Base-by-base conservation (phyloP, 192 early-diverging fungal species). In the Linnemannia schmuckeri region DNA sequence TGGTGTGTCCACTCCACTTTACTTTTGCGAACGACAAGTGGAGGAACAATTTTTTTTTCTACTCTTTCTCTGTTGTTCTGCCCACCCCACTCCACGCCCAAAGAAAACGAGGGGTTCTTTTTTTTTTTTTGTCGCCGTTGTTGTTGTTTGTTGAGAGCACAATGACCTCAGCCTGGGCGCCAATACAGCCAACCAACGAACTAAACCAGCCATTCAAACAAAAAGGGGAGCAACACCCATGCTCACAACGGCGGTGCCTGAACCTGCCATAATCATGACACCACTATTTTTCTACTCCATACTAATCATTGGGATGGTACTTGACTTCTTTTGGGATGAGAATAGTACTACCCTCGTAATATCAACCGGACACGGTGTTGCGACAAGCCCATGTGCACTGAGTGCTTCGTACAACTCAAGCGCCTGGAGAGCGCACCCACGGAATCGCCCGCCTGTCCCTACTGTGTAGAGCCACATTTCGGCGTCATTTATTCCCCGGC, bases 371-470 rank as follows among this genome's bases (percentile, higher is more conserved):
- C 97, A 24, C 89, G 95, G 41, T 99, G 97, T 89, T 99, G 97
- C 90, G 95, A 96, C 85, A 95, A 98, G 82, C 97, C 97, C 12
- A 96, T 99, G 76, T 99, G 97, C 90, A 97, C 97, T 17, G 97
- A 99, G 80, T 99, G 97, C 85, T 99, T 99, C 92, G 95, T 98
- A 61, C 97, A 99, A 91, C 96, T 99, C 74, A 96, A 97, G 83
- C 94, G 97, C 42, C 93, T 96, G 63, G 92, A 92, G 61, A 83
- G 71, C 82, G 96, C 96, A 74, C 91, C 91, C 24, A 90, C 87
- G 35, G 88, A 92, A 72, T 89, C 90, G 44, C 92, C 96, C 0
- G 94, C 96, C 17, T 98, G 97, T 78, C 97, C 97, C 0, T 98
- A 95, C 87, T 98, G 97, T 88, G 95, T 96, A 15, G 91, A 95